Base-by-base conservation (phyloP, 192 early-diverging fungal genomes). In the Umbelopsis sp. region DNA sequence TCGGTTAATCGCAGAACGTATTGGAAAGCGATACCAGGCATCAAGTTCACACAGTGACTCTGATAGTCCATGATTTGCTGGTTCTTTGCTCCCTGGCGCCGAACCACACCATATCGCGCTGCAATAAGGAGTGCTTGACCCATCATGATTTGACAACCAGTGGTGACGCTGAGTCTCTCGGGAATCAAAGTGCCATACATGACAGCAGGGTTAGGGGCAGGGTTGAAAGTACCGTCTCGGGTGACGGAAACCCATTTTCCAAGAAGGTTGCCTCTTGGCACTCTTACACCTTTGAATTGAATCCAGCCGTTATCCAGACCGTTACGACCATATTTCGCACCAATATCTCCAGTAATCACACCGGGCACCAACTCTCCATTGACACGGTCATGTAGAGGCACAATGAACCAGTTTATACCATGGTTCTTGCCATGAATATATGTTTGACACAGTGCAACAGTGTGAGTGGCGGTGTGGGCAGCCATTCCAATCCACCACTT, bases 401-500 rank as follows among this genome's bases (percentile, higher is more conserved):
- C 84, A 41, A 90, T 73, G 71, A 90, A 90, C 89, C 88, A 89
- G 74, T 89, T 85, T 53, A 87, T 81, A 21, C 89, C 89, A 48
- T 81, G 80, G 48, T 74, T 80, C 70, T 88, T 82, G 4, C 80
- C 82, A 53, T 88, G 69, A 25, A 90, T 73, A 44, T 84, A 74
- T 4, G 89, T 89, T 76, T 90, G 87, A 64, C 83, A 81, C 70
- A 89, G 76, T 22, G 76, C 84, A 37, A 89, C 84, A 64, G 89
- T 81, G 67, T 90, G 89, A 5, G 87, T 90, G 25, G 89, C 87
- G n/a, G 86, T 88, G 55, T 89, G 79, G 1, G 82, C 87, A 27
- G 82, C 82, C 80, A 84, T 80, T 45, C 89, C 89, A 75, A 90
- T 89, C 86, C 86, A 88, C 87, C 88, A 89, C 70, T 90, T 90